Evolutionary conservation across 306 rosid species (phyloP).

Genomic region (Vicia sativa): DNA sequence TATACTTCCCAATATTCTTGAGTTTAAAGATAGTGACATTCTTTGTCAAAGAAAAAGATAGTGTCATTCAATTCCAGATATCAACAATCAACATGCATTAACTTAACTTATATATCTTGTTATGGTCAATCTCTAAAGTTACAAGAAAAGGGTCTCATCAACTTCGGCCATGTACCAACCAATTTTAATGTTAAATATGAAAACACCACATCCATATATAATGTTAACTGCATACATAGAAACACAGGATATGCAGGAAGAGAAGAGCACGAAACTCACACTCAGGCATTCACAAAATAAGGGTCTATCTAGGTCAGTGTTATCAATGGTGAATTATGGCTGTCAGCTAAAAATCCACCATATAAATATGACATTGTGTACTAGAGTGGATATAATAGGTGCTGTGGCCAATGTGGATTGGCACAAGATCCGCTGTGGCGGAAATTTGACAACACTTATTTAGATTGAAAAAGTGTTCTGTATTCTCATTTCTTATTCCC

Average conservation of each 20-base stretch:
- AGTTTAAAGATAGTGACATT: not conserved
- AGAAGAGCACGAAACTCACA: conserved; percentile 3
- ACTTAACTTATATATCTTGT: conserved; percentile 11
- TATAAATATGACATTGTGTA: not conserved
- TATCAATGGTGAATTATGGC: not conserved
- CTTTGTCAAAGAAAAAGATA: not conserved
- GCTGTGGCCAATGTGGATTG: not conserved
- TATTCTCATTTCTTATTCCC: conserved; percentile 3
- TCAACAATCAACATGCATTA: conserved; percentile 12
- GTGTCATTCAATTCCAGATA: conserved; percentile 1
- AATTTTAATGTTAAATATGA: conserved; percentile 30
- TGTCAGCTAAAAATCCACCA: not conserved
- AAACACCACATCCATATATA: conserved; percentile 13
- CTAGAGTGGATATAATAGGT: not conserved
- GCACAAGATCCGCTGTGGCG: not conserved
- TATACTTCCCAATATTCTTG: conserved; percentile 10
- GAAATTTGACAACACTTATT: not conserved
- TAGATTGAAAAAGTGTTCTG: not conserved
- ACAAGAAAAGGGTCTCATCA: not conserved
- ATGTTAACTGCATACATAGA: conserved; percentile 4
- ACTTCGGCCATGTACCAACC: conserved; percentile 10
- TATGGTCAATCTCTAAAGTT: conserved; percentile 4
- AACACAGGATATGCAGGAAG: conserved; percentile 1
- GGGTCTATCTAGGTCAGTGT: not conserved
- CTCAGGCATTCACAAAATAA: not conserved